Evolutionary conservation across 176 grass and related monocot genomes (phyloP).

Genomic region (Carex myosuroides): DNA sequence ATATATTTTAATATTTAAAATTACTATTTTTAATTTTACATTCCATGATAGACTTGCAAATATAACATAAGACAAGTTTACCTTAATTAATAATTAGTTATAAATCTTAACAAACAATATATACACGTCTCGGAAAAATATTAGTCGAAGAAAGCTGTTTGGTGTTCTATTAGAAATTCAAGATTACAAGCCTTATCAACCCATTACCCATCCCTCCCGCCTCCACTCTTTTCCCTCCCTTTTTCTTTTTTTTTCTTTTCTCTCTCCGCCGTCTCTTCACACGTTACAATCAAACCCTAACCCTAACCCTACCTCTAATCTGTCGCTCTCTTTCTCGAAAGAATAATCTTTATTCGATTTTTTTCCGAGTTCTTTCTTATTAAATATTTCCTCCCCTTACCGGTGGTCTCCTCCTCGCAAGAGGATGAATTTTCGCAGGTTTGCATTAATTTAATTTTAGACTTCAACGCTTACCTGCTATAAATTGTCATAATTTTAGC

Average conservation of each 20-base stretch:
- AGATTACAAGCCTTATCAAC: neutral
- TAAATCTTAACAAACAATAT: neutral
- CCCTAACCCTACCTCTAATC: neutral
- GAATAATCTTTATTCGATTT: conserved; percentile 5
- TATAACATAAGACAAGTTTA: neutral
- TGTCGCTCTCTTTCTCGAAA: neutral
- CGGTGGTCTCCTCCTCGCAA: neutral
- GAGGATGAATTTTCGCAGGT: neutral
- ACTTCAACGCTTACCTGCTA: neutral
- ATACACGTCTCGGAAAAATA: neutral
- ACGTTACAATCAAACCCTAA: conserved; percentile 1
- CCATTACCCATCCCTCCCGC: conserved; percentile 18
- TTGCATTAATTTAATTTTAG: neutral
- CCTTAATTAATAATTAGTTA: no score
- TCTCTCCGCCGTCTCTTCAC: conserved; percentile 4
- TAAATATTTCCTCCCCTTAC: neutral
- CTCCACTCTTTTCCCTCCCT: neutral
- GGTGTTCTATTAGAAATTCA: neutral
- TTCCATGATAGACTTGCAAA: neutral
- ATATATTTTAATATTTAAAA: neutral
- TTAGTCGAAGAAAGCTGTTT: neutral
- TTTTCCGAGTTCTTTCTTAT: neutral
- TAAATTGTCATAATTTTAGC: neutral
- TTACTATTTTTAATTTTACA: neutral
- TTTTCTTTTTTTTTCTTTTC: neutral